These are phyloP conservation scores for Jatropha curcas DNA, from an alignment of 345 rosid species.

Conservation along the genomic window DNA sequence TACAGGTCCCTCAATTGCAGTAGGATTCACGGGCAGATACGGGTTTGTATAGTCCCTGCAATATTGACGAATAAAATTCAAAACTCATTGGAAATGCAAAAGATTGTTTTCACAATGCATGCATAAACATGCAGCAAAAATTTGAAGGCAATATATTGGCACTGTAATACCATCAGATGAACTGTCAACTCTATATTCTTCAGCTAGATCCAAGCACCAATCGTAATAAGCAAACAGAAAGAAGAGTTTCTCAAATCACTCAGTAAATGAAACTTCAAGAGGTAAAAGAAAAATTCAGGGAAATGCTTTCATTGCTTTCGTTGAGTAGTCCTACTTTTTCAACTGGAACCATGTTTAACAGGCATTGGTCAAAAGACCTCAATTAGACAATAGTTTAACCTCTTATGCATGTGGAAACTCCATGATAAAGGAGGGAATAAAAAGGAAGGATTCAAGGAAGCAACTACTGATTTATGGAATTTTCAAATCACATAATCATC, in stretches of 20 bases:
- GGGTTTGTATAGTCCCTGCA: constrained; percentile 97
- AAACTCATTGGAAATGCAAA: constrained; percentile 14
- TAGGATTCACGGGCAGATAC: constrained; percentile 94
- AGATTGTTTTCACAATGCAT: neutral
- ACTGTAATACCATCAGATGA: neutral
- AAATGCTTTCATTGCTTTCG: neutral
- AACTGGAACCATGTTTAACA: neutral
- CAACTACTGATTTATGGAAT: no score
- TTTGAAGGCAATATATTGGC: neutral
- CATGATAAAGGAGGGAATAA: neutral
- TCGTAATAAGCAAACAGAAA: neutral
- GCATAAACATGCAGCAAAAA: neutral
- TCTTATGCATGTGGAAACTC: neutral
- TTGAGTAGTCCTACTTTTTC: neutral
- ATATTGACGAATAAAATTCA: constrained; percentile 18
- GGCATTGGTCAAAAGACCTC: neutral
- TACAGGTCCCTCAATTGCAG: constrained; percentile 77
- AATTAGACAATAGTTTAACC: neutral
- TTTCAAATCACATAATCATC: neutral
- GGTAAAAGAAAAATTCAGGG: neutral
- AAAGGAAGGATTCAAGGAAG: no score
- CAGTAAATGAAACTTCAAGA: neutral
- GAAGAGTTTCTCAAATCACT: neutral
- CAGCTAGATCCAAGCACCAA: neutral
- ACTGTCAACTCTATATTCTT: neutral